A percentile compares a stretch with the other conserved stretches of the same genome.
Evolutionary conservation across 805 yeast genomes (phyloP).

Genomic region (Danielia oregonensis): DNA sequence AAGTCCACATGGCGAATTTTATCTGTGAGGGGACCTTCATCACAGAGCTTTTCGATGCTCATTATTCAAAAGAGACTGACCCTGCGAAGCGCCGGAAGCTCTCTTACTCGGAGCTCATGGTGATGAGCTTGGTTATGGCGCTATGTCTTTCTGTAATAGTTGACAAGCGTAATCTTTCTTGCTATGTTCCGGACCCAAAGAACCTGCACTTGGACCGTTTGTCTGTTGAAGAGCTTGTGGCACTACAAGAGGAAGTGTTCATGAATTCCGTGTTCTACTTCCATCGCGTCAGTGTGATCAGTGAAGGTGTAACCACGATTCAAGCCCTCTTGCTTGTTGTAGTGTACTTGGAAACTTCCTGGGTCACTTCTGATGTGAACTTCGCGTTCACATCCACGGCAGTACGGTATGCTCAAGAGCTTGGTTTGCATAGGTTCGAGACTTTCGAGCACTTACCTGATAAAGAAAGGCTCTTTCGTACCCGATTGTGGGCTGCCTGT

Average conservation of each 20-base stretch:
- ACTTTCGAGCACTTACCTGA: constrained; percentile 31
- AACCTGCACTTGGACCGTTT: constrained; percentile 3
- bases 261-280: constrained; percentile 35
- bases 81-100: constrained; percentile 13
- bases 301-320: constrained; percentile 50
- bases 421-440: constrained; percentile 55
- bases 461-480: constrained; percentile 35
- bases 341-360: constrained; percentile 23
- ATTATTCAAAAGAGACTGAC: constrained; percentile 17
- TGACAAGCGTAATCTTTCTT: constrained; percentile 9
- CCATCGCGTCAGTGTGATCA: constrained; percentile 44
- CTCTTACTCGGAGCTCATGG: constrained; percentile 29
- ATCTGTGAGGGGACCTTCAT: constrained; percentile 17
- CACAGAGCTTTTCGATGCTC: constrained; percentile 20
- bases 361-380: constrained; percentile 39
- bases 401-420: constrained; percentile 50
- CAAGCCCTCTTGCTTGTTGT: constrained; percentile 51
- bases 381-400: constrained; percentile 43
- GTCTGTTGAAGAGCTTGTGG: constrained; percentile 6
- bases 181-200: not conserved
- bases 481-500: constrained; percentile 48
- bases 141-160: constrained; percentile 22
- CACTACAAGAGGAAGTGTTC: constrained; percentile 12
- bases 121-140: constrained; percentile 29
- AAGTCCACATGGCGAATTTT: constrained; percentile 19